Base-by-base conservation (phyloP, 1,284 basidiomycete species). In the Ceratobasidium theobromae region DNA sequence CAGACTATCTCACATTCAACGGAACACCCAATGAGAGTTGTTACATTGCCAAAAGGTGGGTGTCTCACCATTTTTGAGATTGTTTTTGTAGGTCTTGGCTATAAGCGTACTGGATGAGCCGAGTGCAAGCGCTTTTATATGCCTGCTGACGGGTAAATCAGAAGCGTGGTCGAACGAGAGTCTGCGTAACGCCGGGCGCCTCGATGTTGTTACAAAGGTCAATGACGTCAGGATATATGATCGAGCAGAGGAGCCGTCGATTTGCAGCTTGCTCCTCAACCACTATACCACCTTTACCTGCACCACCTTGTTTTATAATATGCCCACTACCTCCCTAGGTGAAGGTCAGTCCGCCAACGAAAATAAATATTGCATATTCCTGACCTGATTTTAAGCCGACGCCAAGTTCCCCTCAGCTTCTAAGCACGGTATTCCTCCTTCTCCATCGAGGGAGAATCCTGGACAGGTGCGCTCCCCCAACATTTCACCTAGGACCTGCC, bases 1-100 rank as follows among this genome's bases (percentile, higher is more conserved):
- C 88, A 76, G 90, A 91, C 90, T 91, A 23, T n/a, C n/a, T n/a
- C n/a, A n/a, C 16, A 62, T 12, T 4, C 40, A 41, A 45, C 2
- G 41, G 23, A n/a, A 27, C 43, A 43, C 23, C 38, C 23, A 55
- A 55, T 12, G 18, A 53, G 8, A 46, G 25, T n/a, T 45, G n/a
- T 16, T 2, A 43, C n/a, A n/a, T n/a, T n/a, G n/a, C n/a, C n/a
- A n/a, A n/a, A n/a, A n/a, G n/a, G n/a, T n/a, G n/a, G n/a, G n/a
- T n/a, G n/a, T 43, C 49, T 28, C 16, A 52, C 49, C 49, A 52
- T 52, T 52, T 52, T 52, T 3, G 8, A 32, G 28, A 33, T 32
- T 4, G 8, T 16, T n/a, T 4, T 30, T 32, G 49, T n/a, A 28
- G 27, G 14, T 52, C 21, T 48, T 48, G 21, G 45, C 23, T 6